Base-by-base conservation (phyloP, 306 rosid genomes). In the Fragaria ananassa region DNA sequence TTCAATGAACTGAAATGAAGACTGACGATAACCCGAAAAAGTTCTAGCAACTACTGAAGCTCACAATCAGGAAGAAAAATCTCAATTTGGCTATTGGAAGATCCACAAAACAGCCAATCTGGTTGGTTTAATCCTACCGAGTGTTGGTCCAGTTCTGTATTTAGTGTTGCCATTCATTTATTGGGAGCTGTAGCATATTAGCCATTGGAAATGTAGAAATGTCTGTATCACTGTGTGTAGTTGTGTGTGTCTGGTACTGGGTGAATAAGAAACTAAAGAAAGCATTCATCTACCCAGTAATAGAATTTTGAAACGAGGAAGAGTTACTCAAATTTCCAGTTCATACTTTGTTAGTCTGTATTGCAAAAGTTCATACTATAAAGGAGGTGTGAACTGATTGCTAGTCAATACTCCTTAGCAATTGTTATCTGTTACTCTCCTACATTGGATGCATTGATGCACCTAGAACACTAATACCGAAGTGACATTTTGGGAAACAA, bases 121-220 rank as follows among this genome's bases (percentile, higher is more conserved):
- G 19, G 25, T 47, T 37, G 18, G 78, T 46, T 51, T 27, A 53
- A 19, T 74, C 72, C 53, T n/a, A 35, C 71, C 1, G 1, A 18
- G n/a, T 23, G 14, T 10, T 6, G 9, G 15, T 68, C 23, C 3
- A 27, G 18, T 15, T 34, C 12, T 54, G 47, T 74, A 70, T 11
- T 71, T 54, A 63, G 18, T 85, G 76, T 76, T 41, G 74, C 68
- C 76, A 83, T 88, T 85, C 81, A 64, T 64, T 88, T 83, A 42
- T 72, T 44, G 78, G 82, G 60, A 81, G 81, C 71, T 72, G 71
- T 79, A 63, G 84, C 75, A 64, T 76, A 42, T 60, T 82, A 60
- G 80, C 29, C 70, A 71, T 70, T 72, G 68, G 31, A 25, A 5
- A 39, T 77, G 60, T 74, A 63, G 64, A 18, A 79, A 18, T 74